These are phyloP conservation scores for Talaromyces liani DNA, from an alignment of 495 filamentous ascomycete genomes.

Conservation along the genomic window DNA sequence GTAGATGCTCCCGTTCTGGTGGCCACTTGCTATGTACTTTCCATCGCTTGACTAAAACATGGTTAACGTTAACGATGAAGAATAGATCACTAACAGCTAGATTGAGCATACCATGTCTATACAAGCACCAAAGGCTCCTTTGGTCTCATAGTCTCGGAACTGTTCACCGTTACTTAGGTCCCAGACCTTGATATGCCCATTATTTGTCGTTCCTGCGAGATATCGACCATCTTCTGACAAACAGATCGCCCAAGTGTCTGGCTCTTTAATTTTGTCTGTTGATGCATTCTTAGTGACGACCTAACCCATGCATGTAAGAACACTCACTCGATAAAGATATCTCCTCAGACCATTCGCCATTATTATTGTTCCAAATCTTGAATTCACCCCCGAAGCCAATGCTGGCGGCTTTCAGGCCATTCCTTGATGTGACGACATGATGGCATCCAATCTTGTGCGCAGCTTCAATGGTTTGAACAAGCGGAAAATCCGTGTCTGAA, in stretches of 20 bases:
- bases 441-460: slow-evolving; percentile 86
- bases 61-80: not conserved
- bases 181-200: slow-evolving; percentile 87
- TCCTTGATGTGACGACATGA: slow-evolving; percentile 64
- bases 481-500: slow-evolving; percentile 57
- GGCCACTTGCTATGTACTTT: slow-evolving; percentile 79
- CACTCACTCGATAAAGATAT: slow-evolving; percentile 36
- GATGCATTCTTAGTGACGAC: not conserved
- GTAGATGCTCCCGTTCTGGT: slow-evolving; percentile 89
- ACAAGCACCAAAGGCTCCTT: slow-evolving; percentile 80
- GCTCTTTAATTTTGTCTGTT: slow-evolving; percentile 31
- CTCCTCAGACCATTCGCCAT: slow-evolving; percentile 47
- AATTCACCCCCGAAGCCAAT: slow-evolving; percentile 84
- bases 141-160: slow-evolving; percentile 81
- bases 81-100: slow-evolving; percentile 4
- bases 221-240: slow-evolving; percentile 75
- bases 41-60: slow-evolving; percentile 59
- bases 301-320: not conserved
- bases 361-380: slow-evolving; percentile 63
- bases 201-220: slow-evolving; percentile 71
- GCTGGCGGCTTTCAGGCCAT: slow-evolving; percentile 65
- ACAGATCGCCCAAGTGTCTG: slow-evolving; percentile 76
- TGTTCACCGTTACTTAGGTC: slow-evolving; percentile 51
- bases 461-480: slow-evolving; percentile 64
- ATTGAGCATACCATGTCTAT: slow-evolving; percentile 61